Evolutionary conservation across 129 eudicot species (phyloP), one percentile per base, ranked within the genome.

Genomic region (Rutidosis leptorrhynchoides): DNA sequence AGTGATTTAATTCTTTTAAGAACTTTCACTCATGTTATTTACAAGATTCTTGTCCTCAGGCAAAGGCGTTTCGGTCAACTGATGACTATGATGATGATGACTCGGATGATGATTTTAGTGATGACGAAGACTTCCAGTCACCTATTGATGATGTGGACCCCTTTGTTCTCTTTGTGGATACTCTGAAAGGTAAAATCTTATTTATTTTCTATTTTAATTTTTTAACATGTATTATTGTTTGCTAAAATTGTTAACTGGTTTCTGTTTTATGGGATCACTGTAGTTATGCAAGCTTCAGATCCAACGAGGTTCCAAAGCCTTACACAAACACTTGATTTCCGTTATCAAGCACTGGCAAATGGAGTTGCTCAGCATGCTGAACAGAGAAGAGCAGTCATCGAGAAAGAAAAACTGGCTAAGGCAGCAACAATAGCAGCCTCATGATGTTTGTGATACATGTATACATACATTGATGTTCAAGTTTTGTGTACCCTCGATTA

Each of bases 131-230:
- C 33, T 35, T 87, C 72, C 96, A 88, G 62, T 91, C 98, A 24
- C 98, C 98, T 46, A 85, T 91, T n/a, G 98, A 91, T 85, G 96
- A 91, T 56, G 84, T 91, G 42, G 98, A 91, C 62, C 98, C 98
- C 14, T 91, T 87, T 70, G 65, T 91, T 53, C 78, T 91, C 81
- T 91, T 91, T 69, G 89, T 91, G 61, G 98, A 91, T 73, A 79
- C 86, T 16, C 71, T 83, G 15, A 85, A 85, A 82, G 95, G 98
- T 88, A 69, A 52, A 16, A 40, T 40, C 5, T 22, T n/a, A n/a
- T n/a, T n/a, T n/a, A n/a, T n/a, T n/a, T n/a, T n/a, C n/a, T n/a
- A n/a, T n/a, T n/a, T 67, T n/a, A 16, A 62, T 62, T 24, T 71
- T 33, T 25, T 4, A 14, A 24, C 6, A 5, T 57, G 26, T 57